phyloP scores from a whole-genome alignment of 2,329 filamentous ascomycete genomes.

The Grosmannia clavigera region DNA sequence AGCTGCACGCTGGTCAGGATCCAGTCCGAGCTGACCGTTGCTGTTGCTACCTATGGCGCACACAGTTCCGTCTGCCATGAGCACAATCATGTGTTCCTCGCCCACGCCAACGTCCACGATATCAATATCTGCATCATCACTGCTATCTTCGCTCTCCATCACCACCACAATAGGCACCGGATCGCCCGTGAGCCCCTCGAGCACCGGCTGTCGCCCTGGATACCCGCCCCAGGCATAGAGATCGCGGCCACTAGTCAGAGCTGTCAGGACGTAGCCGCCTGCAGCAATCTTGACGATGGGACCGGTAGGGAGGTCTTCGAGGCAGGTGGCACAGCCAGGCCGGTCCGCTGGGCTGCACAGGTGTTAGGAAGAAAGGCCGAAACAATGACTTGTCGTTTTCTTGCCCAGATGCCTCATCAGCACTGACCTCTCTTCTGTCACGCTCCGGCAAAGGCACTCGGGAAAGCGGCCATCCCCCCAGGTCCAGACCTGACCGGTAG shows the following conservation, averaged over 20 bases:
- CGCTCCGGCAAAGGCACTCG: slow-evolving; percentile 41
- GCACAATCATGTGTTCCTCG: slow-evolving; percentile 42
- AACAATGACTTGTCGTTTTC: no score
- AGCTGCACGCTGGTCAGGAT: slow-evolving; percentile 6
- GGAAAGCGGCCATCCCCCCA: slow-evolving; percentile 48
- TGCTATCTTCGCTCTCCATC: slow-evolving; percentile 27
- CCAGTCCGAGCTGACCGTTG: slow-evolving; percentile 47
- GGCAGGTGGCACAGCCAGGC: slow-evolving; percentile 33
- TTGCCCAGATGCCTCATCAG: background rate
- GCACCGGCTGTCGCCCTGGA: slow-evolving; percentile 15
- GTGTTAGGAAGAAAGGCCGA: background rate
- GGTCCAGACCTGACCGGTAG: slow-evolving; percentile 33
- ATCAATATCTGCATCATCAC: slow-evolving; percentile 32
- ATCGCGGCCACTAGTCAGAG: slow-evolving; percentile 43
- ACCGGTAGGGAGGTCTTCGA: slow-evolving; percentile 37
- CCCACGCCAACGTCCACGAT: slow-evolving; percentile 44
- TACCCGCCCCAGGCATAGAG: slow-evolving; percentile 51
- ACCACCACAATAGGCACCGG: slow-evolving; percentile 35
- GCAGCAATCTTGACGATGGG: slow-evolving; percentile 40
- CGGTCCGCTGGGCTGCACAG: slow-evolving; percentile 28
- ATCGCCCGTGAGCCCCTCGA: slow-evolving; percentile 14
- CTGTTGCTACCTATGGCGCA: slow-evolving; percentile 44
- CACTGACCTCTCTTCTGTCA: slow-evolving; percentile 24
- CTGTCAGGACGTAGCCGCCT: slow-evolving; percentile 44
- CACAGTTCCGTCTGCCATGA: slow-evolving; percentile 35